Base-by-base conservation (phyloP, 257 asterid genomes). In the Capsicum baccatum region DNA sequence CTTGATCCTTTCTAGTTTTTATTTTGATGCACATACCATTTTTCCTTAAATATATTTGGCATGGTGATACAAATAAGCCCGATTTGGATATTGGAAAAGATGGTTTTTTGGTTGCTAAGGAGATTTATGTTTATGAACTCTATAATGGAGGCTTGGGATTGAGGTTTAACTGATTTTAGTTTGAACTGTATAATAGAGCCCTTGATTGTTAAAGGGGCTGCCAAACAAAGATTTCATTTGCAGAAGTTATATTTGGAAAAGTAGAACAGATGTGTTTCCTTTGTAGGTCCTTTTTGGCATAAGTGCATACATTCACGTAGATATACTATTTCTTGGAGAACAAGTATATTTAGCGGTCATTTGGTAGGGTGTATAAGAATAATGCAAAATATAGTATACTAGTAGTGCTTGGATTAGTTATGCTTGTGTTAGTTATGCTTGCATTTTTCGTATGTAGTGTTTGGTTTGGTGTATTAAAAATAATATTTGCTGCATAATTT, bases 161-260 rank as follows among this genome's bases (percentile, higher is more conserved):
- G 80, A 12, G 42, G 8, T 74, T 19, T 48, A 19, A 12, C 50
- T 74, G 60, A 74, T 74, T 74, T 48, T 74, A 7, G 12, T 50
- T 50, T 74, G 60, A 73, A 50, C 60, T 74, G 7, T 50, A 15
- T 48, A 73, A 50, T 48, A 73, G 19, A 48, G 37, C 59, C 12
- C 12, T n/a, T 73, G 80, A 73, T 74, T 74, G 80, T 74, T 19
- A 59, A 74, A 74, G 11, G 80, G 80, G 80, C n/a, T 74, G 19
- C 21, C 59, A 47, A 12, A 48, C 42, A 73, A 73, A 73, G 42
- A 48, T 48, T 71, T 69, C 35, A 16, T 39, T 69, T 69, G 79
- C 79, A 42, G 79, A 69, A 69, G 9, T 4, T 69, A 69, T 39
- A 69, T 39, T 69, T 69, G 33, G 47, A 39, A 69, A 15, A 10